Evolutionary conservation across 192 early-diverging fungal species (phyloP).

Genomic region (Podila epigama): DNA sequence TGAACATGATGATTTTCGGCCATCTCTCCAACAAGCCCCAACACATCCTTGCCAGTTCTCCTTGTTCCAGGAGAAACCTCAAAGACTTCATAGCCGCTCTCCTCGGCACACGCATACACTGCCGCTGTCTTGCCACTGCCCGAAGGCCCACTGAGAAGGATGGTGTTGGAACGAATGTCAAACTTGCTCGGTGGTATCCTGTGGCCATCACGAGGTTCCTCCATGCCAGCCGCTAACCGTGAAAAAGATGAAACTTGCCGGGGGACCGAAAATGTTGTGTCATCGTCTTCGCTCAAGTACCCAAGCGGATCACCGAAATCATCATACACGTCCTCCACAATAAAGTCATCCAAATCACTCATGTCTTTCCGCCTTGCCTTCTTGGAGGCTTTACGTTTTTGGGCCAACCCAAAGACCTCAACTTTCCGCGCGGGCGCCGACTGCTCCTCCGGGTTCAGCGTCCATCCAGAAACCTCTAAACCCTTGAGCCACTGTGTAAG

Average conservation of each 20-base stretch:
- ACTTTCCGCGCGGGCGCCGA: neutral
- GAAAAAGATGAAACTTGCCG: constrained; percentile 19
- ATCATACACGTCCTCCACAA: constrained; percentile 26
- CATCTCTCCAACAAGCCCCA: constrained; percentile 69
- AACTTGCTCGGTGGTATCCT: constrained; percentile 11
- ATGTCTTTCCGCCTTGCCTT: constrained; percentile 18
- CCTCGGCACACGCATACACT: constrained; percentile 75
- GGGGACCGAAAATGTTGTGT: constrained; percentile 5
- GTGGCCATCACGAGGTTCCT: neutral
- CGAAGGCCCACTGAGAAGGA: constrained; percentile 71
- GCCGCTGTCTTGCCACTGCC: constrained; percentile 79
- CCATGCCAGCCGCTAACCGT: neutral
- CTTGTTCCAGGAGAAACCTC: constrained; percentile 75
- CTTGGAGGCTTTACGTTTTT: constrained; percentile 20
- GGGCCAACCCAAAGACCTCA: constrained; percentile 15
- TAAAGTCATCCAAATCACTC: constrained; percentile 33
- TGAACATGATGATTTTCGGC: constrained; percentile 78
- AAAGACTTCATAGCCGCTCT: constrained; percentile 77
- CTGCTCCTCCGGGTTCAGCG: constrained; percentile 36
- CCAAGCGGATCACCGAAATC: constrained; percentile 32
- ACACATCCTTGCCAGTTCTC: constrained; percentile 76
- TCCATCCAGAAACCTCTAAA: constrained; percentile 41
- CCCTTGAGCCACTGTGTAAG: constrained; percentile 39
- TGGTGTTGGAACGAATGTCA: constrained; percentile 61
- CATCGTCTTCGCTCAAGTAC: constrained; percentile 27